Conservation (phyloP, 2,329 filamentous ascomycete genomes). For the Fusarium nanum region DNA sequence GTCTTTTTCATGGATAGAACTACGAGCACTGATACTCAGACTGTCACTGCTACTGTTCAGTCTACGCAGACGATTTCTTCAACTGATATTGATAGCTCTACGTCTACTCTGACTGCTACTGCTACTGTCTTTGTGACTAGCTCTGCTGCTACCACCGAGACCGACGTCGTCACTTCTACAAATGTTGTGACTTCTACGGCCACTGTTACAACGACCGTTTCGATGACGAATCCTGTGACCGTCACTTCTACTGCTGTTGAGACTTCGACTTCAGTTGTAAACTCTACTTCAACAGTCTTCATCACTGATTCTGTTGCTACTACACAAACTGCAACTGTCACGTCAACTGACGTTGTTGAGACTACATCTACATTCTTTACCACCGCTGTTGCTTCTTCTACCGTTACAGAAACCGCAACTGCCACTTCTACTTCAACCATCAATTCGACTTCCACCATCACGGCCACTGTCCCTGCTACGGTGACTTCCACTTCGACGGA, state of each 20-base stretch:
- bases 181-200: neutral
- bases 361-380: neutral
- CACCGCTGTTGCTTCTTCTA: neutral
- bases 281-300: neutral
- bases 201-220: neutral
- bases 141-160: neutral
- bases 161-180: neutral
- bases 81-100: neutral
- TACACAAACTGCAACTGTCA: neutral
- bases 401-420: neutral
- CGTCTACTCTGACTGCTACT: neutral
- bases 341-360: neutral
- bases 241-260: neutral
- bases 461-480: neutral
- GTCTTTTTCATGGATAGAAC: neutral
- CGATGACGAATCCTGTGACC: neutral
- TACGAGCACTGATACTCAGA: neutral
- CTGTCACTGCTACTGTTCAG: neutral
- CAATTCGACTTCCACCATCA: neutral
- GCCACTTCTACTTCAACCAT: neutral
- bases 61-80: neutral
- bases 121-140: neutral
- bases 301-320: neutral
- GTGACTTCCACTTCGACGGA: neutral
- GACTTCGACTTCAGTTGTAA: neutral